Base-by-base conservation (phyloP, 2,329 filamentous ascomycete species). In the Clarireedia hainanense region DNA sequence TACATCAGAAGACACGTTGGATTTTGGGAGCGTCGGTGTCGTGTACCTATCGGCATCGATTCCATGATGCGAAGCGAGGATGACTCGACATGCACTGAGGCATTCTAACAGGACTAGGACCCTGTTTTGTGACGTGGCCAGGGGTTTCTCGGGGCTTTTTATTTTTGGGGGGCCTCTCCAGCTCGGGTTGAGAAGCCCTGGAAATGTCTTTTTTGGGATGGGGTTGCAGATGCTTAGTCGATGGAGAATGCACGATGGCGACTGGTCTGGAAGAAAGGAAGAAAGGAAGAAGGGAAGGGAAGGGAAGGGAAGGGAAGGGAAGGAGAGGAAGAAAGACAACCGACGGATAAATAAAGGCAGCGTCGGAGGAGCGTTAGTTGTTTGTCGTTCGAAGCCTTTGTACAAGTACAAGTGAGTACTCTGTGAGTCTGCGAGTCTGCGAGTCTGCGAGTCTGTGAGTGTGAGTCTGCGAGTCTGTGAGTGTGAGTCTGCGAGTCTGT, bases 21-120 rank as follows among this genome's bases (percentile, higher is more conserved):
- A 34, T 12, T 34, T 12, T 34, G 7, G 10, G 30, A 9, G 10
- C 14, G n/a, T 34, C 20, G 20, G 30, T 27, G 37, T 37, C 47
- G 46, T 55, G 52, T 55, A 50, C 46, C 46, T 45, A 43, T 50
- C 52, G 52, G 52, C 20, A 34, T 36, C 30, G 27, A 34, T 53
- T n/a, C 45, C 30, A 34, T 12, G 30, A 9, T 34, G 30, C 30
- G 30, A 34, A 34, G 30, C 9, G 30, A 34, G 30, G 30, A 34
- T 34, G 30, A 30, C 27, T 30, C 14, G 30, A 34, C 7, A 12
- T 34, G 30, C 30, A 47, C 43, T 47, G 30, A 47, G 15, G 24
- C 43, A 47, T 14, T 6, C 20, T 15, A 24, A 34, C 12, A 43
- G 40, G 4, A 2, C 23, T 24, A 47, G 20, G 34, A 14, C n/a